Conservation (phyloP, 2,329 filamentous ascomycete genomes). For the Diaporthe citriasiana region DNA sequence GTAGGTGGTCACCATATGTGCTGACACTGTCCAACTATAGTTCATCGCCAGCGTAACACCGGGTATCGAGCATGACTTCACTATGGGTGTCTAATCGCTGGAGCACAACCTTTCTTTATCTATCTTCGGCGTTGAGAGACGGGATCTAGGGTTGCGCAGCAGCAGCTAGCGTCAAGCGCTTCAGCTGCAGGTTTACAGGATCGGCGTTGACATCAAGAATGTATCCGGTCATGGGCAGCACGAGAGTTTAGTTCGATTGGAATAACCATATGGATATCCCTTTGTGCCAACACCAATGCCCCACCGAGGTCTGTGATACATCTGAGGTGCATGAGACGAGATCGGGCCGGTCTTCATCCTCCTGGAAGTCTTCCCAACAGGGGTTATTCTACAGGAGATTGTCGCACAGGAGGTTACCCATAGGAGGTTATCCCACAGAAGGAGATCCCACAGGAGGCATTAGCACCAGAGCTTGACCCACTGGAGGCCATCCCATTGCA, state of each 20-base stretch:
- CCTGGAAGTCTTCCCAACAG: background rate
- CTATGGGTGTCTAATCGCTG: conserved; percentile 81
- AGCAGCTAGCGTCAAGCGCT: background rate
- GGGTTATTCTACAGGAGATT: background rate
- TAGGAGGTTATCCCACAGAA: background rate
- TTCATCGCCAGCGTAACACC: conserved; percentile 93
- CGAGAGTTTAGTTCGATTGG: conserved; percentile 13
- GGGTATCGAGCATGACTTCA: conserved; percentile 97
- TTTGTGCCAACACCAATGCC: background rate
- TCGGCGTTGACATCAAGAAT: conserved; percentile 25
- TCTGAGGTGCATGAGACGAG: background rate
- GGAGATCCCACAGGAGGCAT: background rate
- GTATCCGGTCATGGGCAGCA: conserved; percentile 12
- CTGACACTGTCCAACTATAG: conserved; percentile 50
- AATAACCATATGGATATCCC: background rate
- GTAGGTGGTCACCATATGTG: conserved; percentile 8
- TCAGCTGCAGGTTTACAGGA: background rate
- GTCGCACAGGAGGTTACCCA: background rate
- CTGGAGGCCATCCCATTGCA: background rate
- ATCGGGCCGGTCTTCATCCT: background rate
- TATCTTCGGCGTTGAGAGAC: conserved; percentile 19
- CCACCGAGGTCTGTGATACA: background rate
- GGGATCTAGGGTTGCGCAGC: background rate
- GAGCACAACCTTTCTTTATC: background rate
- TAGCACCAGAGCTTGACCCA: background rate